Evolutionary conservation across 2,329 filamentous ascomycete genomes (phyloP), one percentile per base, ranked within the genome.

Genomic region (Ramularia endophylla): DNA sequence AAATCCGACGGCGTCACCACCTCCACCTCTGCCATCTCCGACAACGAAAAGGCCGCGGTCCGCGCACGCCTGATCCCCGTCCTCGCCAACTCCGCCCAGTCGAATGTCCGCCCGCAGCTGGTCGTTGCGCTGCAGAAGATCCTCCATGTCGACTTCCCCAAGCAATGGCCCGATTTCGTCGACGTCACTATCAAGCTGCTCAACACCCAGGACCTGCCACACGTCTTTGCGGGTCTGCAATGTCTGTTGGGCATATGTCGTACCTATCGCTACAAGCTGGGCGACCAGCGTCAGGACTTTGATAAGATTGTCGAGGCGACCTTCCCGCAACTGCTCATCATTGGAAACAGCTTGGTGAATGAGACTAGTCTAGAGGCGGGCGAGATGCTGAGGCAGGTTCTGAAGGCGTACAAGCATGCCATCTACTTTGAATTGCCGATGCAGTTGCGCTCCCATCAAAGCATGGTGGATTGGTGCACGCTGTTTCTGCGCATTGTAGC

Each of bases 391-490:
- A 85, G 94, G 62, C 83, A 94, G 44, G 87, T 94, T 41, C 77
- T 98, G 60, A 98, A 98, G 73, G 83, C 88, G 27, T 98, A 94
- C 70, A 98, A 98, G 71, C 90, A 98, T 69, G 89, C 92, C 35
- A 94, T 94, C 58, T 98, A 94, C 75, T 95, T 64, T 58, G 92
- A 97, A 59, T 78, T 98, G 40, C 83, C 86, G 18, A 72, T 76
- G 37, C 81, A 81, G 56, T 73, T 97, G 42, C 83, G 85, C 61
- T 80, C 86, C 52, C 85, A 89, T 56, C 76, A 86, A 51, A 79
- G 83, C 44, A 95, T 94, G 63, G 85, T 95, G 48, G 86, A 85
- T 47, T 98, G 92, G 92, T 97, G 90, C 66, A 90, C 89, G 17
- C 77, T 98, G 46, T 97, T 98, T 71, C 72, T 98, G 53, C 82